phyloP scores from a whole-genome alignment of 345 rosid genomes.

The Brassica rapa region DNA sequence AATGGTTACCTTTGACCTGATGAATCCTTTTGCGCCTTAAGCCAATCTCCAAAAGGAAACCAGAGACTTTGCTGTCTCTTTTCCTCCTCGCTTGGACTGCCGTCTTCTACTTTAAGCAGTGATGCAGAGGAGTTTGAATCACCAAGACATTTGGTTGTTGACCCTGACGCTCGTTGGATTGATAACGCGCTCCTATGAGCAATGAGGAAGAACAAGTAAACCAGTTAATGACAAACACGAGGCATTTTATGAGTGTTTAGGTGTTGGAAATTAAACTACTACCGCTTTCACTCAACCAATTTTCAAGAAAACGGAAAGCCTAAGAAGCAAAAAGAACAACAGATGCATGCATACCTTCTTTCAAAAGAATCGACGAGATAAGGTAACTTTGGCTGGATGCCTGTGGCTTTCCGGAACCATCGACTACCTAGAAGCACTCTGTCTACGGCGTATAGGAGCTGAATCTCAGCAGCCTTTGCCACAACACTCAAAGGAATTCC shows the following conservation, averaged over 20 bases:
- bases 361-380: conserved; percentile 92
- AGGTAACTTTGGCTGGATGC: conserved; percentile 92
- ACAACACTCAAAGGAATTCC: conserved; percentile 83
- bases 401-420: conserved; percentile 92
- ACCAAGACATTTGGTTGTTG: conserved; percentile 42
- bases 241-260: neutral
- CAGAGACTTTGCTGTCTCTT: conserved; percentile 47
- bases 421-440: conserved; percentile 78
- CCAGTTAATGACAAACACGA: neutral
- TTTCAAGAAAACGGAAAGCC: neutral
- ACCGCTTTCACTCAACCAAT: neutral
- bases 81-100: conserved; percentile 30
- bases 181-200: conserved; percentile 79
- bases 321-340: neutral
- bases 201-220: conserved; percentile 9
- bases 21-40: conserved; percentile 37
- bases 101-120: conserved; percentile 43
- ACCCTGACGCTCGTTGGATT: conserved; percentile 59
- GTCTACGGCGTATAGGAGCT: conserved; percentile 79
- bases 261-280: conserved; percentile 4
- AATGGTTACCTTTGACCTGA: conserved; percentile 47
- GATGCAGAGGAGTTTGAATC: conserved; percentile 42
- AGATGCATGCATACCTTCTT: conserved; percentile 59
- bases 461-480: conserved; percentile 95
- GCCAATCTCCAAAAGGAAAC: conserved; percentile 72